Evolutionary conservation across 179 eudicot genomes (phyloP).

Genomic region (Actinidia arguta): DNA sequence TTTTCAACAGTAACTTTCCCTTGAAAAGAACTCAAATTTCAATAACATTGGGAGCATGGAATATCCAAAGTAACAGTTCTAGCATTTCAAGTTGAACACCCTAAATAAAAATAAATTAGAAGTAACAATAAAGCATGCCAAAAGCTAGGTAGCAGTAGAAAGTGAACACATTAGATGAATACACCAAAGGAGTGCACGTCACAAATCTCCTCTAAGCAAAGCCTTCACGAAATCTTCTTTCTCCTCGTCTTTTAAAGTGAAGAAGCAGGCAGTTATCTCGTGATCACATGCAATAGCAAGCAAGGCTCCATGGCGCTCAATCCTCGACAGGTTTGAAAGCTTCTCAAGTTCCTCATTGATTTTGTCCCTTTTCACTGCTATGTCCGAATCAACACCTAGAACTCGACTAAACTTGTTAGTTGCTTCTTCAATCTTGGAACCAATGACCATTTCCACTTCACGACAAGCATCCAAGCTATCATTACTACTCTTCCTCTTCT

Average conservation of each 20-base stretch:
- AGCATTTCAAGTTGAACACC: too few relatives aligned
- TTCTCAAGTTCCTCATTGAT: background rate
- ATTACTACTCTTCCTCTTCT: background rate
- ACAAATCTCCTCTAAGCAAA: background rate
- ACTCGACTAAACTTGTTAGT: background rate
- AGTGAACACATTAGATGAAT: too few relatives aligned
- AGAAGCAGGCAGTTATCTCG: background rate
- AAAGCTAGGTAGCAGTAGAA: too few relatives aligned
- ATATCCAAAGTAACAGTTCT: too few relatives aligned
- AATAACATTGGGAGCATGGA: too few relatives aligned
- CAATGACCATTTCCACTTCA: background rate
- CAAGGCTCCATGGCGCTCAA: background rate
- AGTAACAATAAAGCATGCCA: too few relatives aligned
- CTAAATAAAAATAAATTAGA: too few relatives aligned
- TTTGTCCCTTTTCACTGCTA: background rate
- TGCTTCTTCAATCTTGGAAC: background rate
- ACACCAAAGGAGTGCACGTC: background rate
- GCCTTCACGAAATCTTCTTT: background rate
- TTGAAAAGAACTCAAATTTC: too few relatives aligned
- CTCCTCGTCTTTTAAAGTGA: background rate
- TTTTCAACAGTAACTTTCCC: too few relatives aligned
- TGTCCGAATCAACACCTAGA: background rate
- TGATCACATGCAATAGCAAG: background rate
- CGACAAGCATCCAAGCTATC: background rate
- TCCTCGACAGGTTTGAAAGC: background rate